phyloP scores from a whole-genome alignment of 495 filamentous ascomycete genomes.

The Penicillium flavigenum region DNA sequence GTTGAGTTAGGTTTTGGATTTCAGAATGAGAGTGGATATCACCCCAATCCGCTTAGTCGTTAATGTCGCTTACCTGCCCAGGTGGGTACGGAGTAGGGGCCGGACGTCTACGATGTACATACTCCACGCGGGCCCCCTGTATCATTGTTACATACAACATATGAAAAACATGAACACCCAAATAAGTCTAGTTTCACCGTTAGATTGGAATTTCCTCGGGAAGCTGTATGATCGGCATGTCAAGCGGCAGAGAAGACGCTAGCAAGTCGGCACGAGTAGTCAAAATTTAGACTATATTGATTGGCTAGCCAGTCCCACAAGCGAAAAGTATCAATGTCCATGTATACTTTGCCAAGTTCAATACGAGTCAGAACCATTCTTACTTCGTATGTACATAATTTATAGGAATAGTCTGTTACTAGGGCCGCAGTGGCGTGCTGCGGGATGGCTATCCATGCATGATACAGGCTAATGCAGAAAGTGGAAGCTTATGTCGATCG shows the following conservation, averaged over 20 bases:
- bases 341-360: too few species aligned
- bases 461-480: not conserved
- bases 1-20: not conserved
- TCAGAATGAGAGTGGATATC: not conserved
- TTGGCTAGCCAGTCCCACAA: not conserved
- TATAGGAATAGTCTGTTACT: not conserved
- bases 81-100: too few species aligned
- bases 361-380: not conserved
- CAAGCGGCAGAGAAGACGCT: slow-evolving; percentile 8
- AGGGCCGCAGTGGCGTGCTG: not conserved
- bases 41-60: not conserved
- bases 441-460: not conserved
- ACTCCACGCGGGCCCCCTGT: too few species aligned
- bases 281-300: not conserved
- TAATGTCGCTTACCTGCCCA: not conserved
- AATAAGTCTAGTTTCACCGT: slow-evolving; percentile 1
- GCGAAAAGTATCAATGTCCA: not conserved
- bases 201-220: slow-evolving; percentile 16
- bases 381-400: not conserved
- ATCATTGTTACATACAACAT: not conserved
- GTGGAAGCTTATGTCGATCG: slow-evolving; percentile 8
- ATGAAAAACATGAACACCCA: not conserved
- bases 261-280: not conserved
- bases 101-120: too few species aligned
- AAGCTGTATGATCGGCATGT: slow-evolving; percentile 18